phyloP scores from a whole-genome alignment of 2,329 filamentous ascomycete genomes.

The Colletotrichum chrysophilum region DNA sequence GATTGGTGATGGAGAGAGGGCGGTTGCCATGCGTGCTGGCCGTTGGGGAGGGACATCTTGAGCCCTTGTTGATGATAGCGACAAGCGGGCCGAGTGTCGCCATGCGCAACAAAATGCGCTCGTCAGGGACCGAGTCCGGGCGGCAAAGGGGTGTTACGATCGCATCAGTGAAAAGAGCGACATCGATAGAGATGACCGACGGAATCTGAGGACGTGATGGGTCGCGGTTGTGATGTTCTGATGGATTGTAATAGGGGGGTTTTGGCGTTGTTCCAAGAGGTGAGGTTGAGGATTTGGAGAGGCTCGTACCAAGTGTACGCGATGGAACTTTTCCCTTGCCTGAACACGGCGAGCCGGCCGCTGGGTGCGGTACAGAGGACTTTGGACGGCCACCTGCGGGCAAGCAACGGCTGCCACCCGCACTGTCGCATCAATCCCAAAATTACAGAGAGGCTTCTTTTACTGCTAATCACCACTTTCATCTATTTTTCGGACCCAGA shows the following conservation, averaged over 20 bases:
- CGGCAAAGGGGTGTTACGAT: constrained; percentile 52
- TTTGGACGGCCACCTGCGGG: background rate
- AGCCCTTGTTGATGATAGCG: constrained; percentile 54
- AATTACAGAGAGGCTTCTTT: background rate
- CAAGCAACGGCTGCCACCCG: background rate
- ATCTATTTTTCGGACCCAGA: constrained; percentile 14
- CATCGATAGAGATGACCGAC: constrained; percentile 57
- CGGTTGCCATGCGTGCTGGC: constrained; percentile 69
- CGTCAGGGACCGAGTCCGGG: constrained; percentile 55
- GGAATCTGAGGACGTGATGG: constrained; percentile 41
- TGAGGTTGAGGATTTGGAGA: constrained; percentile 60
- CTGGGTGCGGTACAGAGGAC: constrained; percentile 15
- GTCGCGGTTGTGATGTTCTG: constrained; percentile 51
- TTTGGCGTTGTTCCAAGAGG: constrained; percentile 58
- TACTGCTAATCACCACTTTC: background rate
- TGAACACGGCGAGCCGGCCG: constrained; percentile 19
- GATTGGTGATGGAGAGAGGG: constrained; percentile 55
- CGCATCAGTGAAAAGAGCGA: constrained; percentile 53
- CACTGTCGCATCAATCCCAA: background rate
- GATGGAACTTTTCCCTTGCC: constrained; percentile 23
- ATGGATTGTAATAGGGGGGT: constrained; percentile 55
- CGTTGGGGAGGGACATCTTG: constrained; percentile 71
- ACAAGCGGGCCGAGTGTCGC: constrained; percentile 54
- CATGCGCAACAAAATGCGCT: constrained; percentile 59
- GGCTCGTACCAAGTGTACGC: constrained; percentile 29